Evolutionary conservation across 306 rosid species (phyloP), one percentile per base, ranked within the genome.

Genomic region (Arachis stenosperma): DNA sequence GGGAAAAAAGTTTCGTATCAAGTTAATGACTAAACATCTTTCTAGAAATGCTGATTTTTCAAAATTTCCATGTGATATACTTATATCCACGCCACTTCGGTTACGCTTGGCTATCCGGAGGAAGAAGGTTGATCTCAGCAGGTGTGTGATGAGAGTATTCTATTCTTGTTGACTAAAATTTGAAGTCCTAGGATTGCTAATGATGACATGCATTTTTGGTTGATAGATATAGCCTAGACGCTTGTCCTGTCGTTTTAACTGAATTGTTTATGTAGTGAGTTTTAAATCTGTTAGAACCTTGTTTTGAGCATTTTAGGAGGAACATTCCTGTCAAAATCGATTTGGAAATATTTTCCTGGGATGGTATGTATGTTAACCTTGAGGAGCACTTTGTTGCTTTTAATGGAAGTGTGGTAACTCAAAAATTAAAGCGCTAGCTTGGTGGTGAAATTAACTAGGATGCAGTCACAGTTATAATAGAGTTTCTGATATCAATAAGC

Each of bases 51-150:
- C 88, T 46, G 91, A 91, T 81, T 89, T 91, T 77, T 85, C 96
- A 8, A 89, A 87, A 56, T 78, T 78, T 53, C 64, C 85, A 33
- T 91, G 99, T 72, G 96, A 94, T 79, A 69, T 91, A 72, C 96
- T 94, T 64, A 84, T 94, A 81, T 88, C 96, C 59, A 89, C 97
- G 33, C 97, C 99, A 57, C 92, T 88, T 68, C 89, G 97, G 58
- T 83, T 91, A 72, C 82, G 82, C 63, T 29, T 88, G 79, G 89
- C 95, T 61, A 64, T 84, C 77, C 65, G 72, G 59, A 90, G 79
- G 82, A 94, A 84, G 69, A 88, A 91, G 78, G 42, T 94, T 66
- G 86, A 90, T 75, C 87, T 91, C 67, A 83, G 90, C 84, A 88
- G 94, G 98, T 91, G 52, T 11, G 90, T 82, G 63, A 57, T 77